Conservation (phyloP, 2,329 filamentous ascomycete genomes). For the Hypomyces rosellus region DNA sequence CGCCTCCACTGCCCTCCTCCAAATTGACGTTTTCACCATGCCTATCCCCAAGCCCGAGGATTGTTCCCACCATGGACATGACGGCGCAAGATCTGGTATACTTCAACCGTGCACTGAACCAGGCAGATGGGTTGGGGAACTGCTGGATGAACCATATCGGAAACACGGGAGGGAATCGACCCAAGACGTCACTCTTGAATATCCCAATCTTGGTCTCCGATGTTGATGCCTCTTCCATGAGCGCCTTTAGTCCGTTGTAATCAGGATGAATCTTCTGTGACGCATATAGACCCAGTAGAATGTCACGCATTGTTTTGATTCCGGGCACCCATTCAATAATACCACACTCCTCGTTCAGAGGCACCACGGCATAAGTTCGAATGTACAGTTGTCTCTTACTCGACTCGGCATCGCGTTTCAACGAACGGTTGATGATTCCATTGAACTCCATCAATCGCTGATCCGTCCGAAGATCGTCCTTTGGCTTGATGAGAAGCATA, state of each 20-base stretch:
- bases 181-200: constrained; percentile 61
- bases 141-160: constrained; percentile 94
- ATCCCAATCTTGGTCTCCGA: constrained; percentile 55
- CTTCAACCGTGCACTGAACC: constrained; percentile 81
- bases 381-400: constrained; percentile 89
- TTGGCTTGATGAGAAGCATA: constrained; percentile 91
- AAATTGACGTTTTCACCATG: constrained; percentile 97
- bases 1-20: constrained; percentile 86
- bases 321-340: constrained; percentile 99
- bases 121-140: constrained; percentile 86
- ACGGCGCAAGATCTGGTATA: constrained; percentile 94
- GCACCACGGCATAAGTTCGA: constrained; percentile 94
- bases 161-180: constrained; percentile 73
- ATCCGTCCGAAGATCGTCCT: constrained; percentile 95
- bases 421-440: constrained; percentile 88
- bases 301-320: constrained; percentile 87
- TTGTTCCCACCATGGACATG: constrained; percentile 99
- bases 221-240: constrained; percentile 58
- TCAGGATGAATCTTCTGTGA: constrained; percentile 65
- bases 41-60: constrained; percentile 86
- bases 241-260: constrained; percentile 58
- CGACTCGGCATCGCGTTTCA: constrained; percentile 87
- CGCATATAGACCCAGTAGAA: constrained; percentile 72
- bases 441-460: constrained; percentile 99
- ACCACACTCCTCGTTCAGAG: constrained; percentile 93